These are phyloP conservation scores for Aschersonia sp. DNA, from an alignment of 2,329 filamentous ascomycete genomes.

Conservation along the genomic window DNA sequence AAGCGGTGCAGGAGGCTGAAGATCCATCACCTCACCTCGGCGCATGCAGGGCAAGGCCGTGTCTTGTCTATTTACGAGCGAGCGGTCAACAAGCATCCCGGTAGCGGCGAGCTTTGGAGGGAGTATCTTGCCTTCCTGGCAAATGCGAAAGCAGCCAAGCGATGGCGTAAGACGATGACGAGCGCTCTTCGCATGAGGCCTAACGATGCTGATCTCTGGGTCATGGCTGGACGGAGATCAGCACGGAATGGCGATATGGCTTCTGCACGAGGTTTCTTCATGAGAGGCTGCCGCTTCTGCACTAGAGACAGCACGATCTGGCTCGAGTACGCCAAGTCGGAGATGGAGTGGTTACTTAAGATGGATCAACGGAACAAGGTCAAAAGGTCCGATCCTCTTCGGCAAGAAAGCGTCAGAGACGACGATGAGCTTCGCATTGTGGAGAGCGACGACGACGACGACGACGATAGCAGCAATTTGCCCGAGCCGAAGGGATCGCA, in stretches of 20 bases:
- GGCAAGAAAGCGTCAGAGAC: conserved; percentile 33
- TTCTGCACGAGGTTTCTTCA: conserved; percentile 73
- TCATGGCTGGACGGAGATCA: conserved; percentile 66
- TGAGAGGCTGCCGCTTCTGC: conserved; percentile 80
- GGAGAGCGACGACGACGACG: conserved; percentile 31
- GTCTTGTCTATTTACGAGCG: conserved; percentile 85
- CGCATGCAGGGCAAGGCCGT: conserved; percentile 62
- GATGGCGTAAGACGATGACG: conserved; percentile 50
- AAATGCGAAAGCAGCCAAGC: conserved; percentile 49
- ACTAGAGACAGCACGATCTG: conserved; percentile 60
- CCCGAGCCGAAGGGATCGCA: conserved; percentile 28
- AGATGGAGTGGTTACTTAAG: conserved; percentile 83
- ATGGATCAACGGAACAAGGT: conserved; percentile 59
- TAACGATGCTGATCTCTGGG: conserved; percentile 70
- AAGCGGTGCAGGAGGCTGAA: conserved; percentile 75
- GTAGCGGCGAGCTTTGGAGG: conserved; percentile 71
- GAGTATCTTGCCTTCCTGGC: conserved; percentile 77
- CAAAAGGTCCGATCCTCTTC: conserved; percentile 22
- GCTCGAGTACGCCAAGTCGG: conserved; percentile 80
- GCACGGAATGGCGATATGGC: conserved; percentile 78
- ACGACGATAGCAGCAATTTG: conserved; percentile 25
- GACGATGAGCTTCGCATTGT: conserved; percentile 29
- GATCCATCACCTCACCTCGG: conserved; percentile 50
- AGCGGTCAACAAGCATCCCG: conserved; percentile 70
- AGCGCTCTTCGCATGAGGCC: conserved; percentile 75